phyloP scores from a whole-genome alignment of 495 filamentous ascomycete species.

The Aspergillus steynii region DNA sequence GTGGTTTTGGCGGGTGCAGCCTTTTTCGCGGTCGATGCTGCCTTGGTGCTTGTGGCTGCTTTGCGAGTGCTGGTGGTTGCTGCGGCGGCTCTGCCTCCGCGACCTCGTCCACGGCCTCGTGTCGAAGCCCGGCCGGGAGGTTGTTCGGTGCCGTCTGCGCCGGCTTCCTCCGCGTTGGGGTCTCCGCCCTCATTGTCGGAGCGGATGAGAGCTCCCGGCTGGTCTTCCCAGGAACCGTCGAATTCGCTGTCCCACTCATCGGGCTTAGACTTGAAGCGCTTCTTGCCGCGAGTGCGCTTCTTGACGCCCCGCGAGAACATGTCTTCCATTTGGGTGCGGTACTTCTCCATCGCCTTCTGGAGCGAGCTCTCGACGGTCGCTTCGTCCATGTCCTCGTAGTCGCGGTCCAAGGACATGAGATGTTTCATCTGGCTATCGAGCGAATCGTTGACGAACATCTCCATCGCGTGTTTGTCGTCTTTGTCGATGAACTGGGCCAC shows the following conservation, averaged over 20 bases:
- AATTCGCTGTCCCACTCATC: constrained; percentile 83
- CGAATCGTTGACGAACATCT: constrained; percentile 82
- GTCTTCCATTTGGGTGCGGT: constrained; percentile 69
- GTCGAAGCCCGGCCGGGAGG: constrained; percentile 25
- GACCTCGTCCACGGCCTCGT: constrained; percentile 52
- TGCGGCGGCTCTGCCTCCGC: constrained; percentile 48
- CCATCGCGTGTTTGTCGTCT: constrained; percentile 91
- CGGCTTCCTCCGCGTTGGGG: constrained; percentile 47
- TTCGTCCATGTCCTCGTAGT: constrained; percentile 64
- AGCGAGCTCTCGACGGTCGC: constrained; percentile 58
- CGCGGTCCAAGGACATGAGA: constrained; percentile 63
- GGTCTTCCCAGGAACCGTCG: constrained; percentile 82
- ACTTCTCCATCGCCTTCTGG: constrained; percentile 67
- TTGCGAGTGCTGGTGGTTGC: constrained; percentile 40
- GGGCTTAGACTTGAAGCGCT: constrained; percentile 73
- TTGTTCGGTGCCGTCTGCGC: constrained; percentile 39
- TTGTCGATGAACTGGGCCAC: constrained; percentile 93
- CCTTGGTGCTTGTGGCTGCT: constrained; percentile 42
- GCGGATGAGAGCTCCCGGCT: constrained; percentile 66
- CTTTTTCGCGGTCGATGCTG: constrained; percentile 40
- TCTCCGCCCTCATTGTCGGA: constrained; percentile 54
- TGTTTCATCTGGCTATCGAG: constrained; percentile 74
- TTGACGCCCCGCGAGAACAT: constrained; percentile 67
- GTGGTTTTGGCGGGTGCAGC: constrained; percentile 38
- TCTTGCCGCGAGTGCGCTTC: constrained; percentile 57